These are phyloP conservation scores for Candida parachauliodes DNA, from an alignment of 805 yeast species.

Conservation along the genomic window DNA sequence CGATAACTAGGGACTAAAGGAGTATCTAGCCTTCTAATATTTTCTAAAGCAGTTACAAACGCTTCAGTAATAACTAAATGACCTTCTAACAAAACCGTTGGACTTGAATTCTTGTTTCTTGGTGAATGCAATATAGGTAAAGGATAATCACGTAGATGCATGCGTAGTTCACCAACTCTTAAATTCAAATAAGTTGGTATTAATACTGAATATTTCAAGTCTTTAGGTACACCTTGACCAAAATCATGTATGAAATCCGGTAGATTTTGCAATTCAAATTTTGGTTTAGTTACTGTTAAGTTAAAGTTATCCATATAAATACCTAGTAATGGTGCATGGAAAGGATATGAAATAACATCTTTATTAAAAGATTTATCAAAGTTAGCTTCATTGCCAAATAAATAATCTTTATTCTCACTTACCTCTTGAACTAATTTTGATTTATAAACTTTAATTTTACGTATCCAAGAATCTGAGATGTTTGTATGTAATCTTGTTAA, in stretches of 20 bases:
- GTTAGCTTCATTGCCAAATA: constrained; percentile 33
- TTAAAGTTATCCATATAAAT: constrained; percentile 26
- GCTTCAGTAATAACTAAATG: constrained; percentile 69
- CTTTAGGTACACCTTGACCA: constrained; percentile 82
- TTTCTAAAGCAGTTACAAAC: constrained; percentile 45
- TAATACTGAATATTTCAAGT: constrained; percentile 62
- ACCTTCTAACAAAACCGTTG: constrained; percentile 45
- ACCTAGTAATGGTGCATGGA: constrained; percentile 33
- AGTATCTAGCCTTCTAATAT: constrained; percentile 57
- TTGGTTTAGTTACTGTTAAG: constrained; percentile 22
- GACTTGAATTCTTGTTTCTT: constrained; percentile 20
- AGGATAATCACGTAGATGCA: constrained; percentile 82
- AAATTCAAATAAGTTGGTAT: constrained; percentile 63
- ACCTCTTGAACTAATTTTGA: constrained; percentile 33
- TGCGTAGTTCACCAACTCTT: constrained; percentile 55
- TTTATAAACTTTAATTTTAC: constrained; percentile 50
- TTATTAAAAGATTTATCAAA: constrained; percentile 17
- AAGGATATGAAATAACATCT: constrained; percentile 27
- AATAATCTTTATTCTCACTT: constrained; percentile 28
- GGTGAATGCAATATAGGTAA: constrained; percentile 79
- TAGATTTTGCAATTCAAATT: constrained; percentile 34
- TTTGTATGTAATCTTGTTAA: constrained; percentile 35
- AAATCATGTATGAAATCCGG: constrained; percentile 62
- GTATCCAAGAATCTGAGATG: constrained; percentile 68
- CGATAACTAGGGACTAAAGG: constrained; percentile 29